Percentiles rank a stretch among this genome's conserved stretches.
These are phyloP conservation scores for Posidonia australis DNA, from an alignment of 106 monocot genomes.

Conservation along the genomic window DNA sequence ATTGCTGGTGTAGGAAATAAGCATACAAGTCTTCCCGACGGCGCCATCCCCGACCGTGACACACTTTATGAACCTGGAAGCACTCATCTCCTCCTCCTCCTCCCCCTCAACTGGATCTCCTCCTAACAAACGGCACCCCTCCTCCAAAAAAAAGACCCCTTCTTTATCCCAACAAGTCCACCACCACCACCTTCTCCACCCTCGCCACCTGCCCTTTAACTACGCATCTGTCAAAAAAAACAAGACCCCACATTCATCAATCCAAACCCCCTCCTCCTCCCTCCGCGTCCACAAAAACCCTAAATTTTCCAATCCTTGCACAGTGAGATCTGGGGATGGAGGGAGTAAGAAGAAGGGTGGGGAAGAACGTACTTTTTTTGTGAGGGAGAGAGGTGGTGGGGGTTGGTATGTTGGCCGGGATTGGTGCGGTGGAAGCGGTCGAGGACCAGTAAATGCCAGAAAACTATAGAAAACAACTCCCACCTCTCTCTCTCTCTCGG, in stretches of 20 bases:
- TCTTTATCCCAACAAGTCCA: no score
- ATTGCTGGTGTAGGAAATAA: constrained; percentile 64
- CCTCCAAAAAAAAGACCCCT: no score
- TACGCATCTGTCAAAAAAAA: neutral
- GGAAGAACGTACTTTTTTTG: no score
- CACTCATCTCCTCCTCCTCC: constrained; percentile 34
- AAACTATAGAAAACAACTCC: neutral
- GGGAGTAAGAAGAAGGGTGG: constrained; percentile 2
- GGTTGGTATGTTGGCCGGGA: neutral
- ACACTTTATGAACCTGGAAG: constrained; percentile 60
- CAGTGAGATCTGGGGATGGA: neutral
- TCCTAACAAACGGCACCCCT: neutral
- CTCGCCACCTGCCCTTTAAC: neutral
- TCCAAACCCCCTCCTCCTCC: neutral
- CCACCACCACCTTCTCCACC: neutral
- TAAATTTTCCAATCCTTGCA: neutral
- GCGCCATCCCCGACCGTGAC: constrained; percentile 63
- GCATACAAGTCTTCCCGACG: constrained; percentile 70
- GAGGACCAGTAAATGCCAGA: constrained; percentile 1
- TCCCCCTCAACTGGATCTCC: neutral
- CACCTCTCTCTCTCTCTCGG: neutral
- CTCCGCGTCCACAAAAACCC: neutral
- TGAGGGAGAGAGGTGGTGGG: constrained; percentile 8
- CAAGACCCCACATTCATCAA: neutral
- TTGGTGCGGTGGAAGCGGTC: constrained; percentile 21